Evolutionary conservation across 1,284 basidiomycete species (phyloP).

Genomic region (Omphalotus olearius): DNA sequence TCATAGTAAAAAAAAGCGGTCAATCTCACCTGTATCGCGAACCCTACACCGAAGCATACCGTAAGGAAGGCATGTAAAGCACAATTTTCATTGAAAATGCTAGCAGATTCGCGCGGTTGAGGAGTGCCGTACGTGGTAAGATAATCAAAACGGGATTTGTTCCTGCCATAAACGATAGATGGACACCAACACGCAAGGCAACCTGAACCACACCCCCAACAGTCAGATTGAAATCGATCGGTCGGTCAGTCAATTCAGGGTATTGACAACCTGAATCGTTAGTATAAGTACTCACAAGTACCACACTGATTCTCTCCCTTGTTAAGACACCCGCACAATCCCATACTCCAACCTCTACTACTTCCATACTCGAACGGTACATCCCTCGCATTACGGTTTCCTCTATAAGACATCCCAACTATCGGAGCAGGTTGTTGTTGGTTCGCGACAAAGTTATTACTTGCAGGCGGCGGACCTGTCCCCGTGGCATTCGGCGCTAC

Average conservation of each 20-base stretch:
- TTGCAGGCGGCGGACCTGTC: too few relatives aligned
- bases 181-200: conserved; percentile 28
- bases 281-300: neutral
- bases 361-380: too few relatives aligned
- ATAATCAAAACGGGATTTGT: conserved; percentile 34
- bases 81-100: conserved; percentile 9
- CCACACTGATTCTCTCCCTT: conserved; percentile 4
- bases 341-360: conserved; percentile 11
- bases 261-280: neutral
- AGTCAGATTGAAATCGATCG: neutral
- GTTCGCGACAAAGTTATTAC: too few relatives aligned
- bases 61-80: conserved; percentile 14
- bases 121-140: conserved; percentile 27
- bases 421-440: too few relatives aligned
- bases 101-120: conserved; percentile 23
- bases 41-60: conserved; percentile 27
- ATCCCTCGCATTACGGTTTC: too few relatives aligned
- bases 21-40: conserved; percentile 35
- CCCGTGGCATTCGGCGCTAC: too few relatives aligned
- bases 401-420: too few relatives aligned
- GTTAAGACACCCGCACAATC: conserved; percentile 7
- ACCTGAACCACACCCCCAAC: conserved; percentile 14
- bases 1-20: neutral
- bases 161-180: conserved; percentile 33
- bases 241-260: neutral